These are phyloP conservation scores for Rubia tinctorum DNA, from an alignment of 305 asterid genomes.

Conservation along the genomic window DNA sequence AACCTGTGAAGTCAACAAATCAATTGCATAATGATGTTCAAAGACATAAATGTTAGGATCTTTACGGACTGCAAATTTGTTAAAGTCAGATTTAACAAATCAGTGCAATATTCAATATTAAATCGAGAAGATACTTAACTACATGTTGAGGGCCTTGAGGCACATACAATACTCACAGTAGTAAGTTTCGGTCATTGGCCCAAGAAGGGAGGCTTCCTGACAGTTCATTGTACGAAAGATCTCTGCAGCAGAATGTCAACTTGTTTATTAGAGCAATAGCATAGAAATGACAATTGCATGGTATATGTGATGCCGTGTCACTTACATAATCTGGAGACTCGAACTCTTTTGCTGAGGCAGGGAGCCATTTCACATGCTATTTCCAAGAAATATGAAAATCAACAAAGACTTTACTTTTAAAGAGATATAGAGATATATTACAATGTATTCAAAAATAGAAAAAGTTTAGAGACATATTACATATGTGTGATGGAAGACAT, in stretches of 20 bases:
- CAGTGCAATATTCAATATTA: not conserved
- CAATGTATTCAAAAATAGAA: not conserved
- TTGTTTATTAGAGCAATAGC: not conserved
- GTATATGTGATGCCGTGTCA: not conserved
- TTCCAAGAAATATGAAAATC: constrained; percentile 68
- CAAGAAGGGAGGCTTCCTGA: constrained; percentile 80
- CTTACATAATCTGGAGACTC: constrained; percentile 51
- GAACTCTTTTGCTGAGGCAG: constrained; percentile 42
- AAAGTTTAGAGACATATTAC: constrained; percentile 32
- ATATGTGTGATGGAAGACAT: constrained; percentile 43
- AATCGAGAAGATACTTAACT: not conserved
- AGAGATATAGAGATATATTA: not conserved
- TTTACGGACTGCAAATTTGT: constrained; percentile 51
- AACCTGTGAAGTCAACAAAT: constrained; percentile 92
- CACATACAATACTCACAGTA: constrained; percentile 41
- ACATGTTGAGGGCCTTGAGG: not conserved
- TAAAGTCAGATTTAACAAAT: not conserved
- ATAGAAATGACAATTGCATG: not conserved
- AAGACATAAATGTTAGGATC: constrained; percentile 82
- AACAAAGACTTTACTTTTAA: not conserved
- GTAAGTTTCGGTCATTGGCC: constrained; percentile 40
- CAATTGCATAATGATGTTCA: constrained; percentile 94
- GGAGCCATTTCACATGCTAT: constrained; percentile 47
- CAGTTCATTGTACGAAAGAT: constrained; percentile 72
- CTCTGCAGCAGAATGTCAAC: constrained; percentile 42